Base-by-base conservation (phyloP, 768 basidiomycete genomes). In the Lactifluus echinatus region DNA sequence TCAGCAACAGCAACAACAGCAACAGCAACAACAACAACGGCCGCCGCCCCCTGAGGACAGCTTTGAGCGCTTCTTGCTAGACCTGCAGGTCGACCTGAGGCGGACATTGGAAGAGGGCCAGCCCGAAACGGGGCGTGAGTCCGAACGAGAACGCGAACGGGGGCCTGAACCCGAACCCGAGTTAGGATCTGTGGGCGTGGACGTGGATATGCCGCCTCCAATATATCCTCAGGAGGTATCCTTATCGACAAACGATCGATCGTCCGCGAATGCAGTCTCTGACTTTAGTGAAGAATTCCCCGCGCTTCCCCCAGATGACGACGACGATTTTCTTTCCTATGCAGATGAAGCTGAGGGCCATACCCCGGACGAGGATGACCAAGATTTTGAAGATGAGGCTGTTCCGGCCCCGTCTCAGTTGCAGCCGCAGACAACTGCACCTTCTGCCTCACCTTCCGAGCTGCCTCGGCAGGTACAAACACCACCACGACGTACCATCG, bases 31-130 rank as follows among this genome's bases (percentile, higher is more conserved):
- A n/a, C 40, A 55, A 10, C 57, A 58, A 14, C 54, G 64, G 3
- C 50, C 66, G 0, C 59, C 69, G 12, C 76, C 79, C 8, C 70
- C 75, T 0, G 85, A 85, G 64, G 84, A 83, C 57, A 84, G 82
- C 64, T 92, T 92, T 64, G 89, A 91, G 66, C 77, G 86, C 28
- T 92, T 92, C 74, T 71, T 92, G 62, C 71, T 87, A 44, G 87
- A 91, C 69, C 66, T 91, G 52, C 90, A 91, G 69, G 71, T 76
- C 17, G 89, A 91, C 68, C 71, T 92, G 53, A 72, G 89, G 54
- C 69, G 74, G 6, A 83, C 84, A 8, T 68, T 92, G 58, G 78
- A 74, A 28, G 66, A 61, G 2, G 55, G 60, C 6, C 45, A 54
- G 49, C 37, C 45, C 11, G 52, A 46, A 24, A 21, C 8, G 14